Evolutionary conservation across 495 filamentous ascomycete species (phyloP).

Genomic region (Lasiosphaeris hirsuta): DNA sequence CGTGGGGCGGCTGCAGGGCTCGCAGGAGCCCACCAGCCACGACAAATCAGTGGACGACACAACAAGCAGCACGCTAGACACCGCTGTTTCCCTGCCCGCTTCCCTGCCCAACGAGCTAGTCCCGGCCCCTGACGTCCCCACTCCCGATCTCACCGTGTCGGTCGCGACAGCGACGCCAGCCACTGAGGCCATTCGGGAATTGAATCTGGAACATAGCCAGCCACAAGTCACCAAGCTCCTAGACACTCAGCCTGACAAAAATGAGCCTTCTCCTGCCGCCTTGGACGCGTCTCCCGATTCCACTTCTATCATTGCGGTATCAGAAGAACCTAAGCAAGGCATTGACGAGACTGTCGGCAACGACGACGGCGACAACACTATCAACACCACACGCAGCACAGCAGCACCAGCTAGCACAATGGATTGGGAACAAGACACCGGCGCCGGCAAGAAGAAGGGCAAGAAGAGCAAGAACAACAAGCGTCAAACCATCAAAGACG

Average conservation of each 20-base stretch:
- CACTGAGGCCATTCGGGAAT: slow-evolving; percentile 6
- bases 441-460: slow-evolving; percentile 17
- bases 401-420: slow-evolving; percentile 6
- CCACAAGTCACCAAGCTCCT: slow-evolving; percentile 5
- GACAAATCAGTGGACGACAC: slow-evolving; percentile 33
- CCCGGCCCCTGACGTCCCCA: slow-evolving; percentile 16
- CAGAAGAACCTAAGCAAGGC: neutral
- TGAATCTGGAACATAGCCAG: slow-evolving; percentile 10
- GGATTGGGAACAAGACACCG: slow-evolving; percentile 13
- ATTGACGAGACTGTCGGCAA: neutral
- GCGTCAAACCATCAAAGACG: slow-evolving; percentile 7
- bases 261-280: neutral
- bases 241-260: slow-evolving; percentile 9
- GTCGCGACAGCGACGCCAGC: slow-evolving; percentile 5
- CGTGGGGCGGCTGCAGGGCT: slow-evolving; percentile 21
- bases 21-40: slow-evolving; percentile 21
- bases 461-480: slow-evolving; percentile 20
- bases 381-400: slow-evolving; percentile 8
- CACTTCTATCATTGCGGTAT: neutral
- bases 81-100: slow-evolving; percentile 31
- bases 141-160: slow-evolving; percentile 7
- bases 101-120: slow-evolving; percentile 22
- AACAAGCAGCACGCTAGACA: slow-evolving; percentile 23
- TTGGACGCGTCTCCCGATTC: too few species aligned
- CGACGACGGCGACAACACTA: neutral